Percentiles rank a stretch among this genome's conserved stretches.
Evolutionary conservation across 345 rosid genomes (phyloP).

Genomic region (Salix exigua): DNA sequence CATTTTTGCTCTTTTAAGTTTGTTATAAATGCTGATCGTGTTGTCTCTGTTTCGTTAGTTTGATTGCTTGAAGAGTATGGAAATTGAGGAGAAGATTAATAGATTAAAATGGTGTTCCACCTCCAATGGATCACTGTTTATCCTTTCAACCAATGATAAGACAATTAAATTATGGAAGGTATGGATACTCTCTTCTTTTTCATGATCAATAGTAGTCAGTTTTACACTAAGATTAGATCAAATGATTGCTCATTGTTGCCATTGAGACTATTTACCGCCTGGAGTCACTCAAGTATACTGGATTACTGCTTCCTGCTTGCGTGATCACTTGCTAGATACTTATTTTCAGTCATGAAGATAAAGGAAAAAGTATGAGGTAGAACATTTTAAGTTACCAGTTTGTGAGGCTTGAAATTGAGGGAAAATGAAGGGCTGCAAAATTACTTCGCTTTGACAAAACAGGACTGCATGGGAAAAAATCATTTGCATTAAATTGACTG

Average conservation of each 20-base stretch:
- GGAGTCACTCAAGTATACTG: not conserved
- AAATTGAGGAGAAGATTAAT: conserved; percentile 69
- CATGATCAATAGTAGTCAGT: not conserved
- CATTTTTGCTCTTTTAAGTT: not conserved
- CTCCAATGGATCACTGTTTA: conserved; percentile 40
- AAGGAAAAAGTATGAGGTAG: no score
- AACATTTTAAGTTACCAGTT: no score
- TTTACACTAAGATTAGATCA: not conserved
- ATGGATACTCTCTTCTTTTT: not conserved
- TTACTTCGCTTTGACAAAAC: not conserved
- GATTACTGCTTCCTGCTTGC: no score
- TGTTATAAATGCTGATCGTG: conserved; percentile 2
- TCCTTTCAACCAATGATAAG: conserved; percentile 64
- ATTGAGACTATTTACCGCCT: not conserved
- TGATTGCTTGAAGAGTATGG: conserved; percentile 67
- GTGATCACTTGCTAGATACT: no score
- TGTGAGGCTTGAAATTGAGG: not conserved
- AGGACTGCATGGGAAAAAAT: not conserved
- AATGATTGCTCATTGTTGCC: not conserved
- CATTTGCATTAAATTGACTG: not conserved
- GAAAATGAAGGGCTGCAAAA: not conserved
- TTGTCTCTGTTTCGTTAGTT: conserved; percentile 33
- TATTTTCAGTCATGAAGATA: no score
- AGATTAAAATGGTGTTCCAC: conserved; percentile 52
- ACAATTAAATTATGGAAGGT: conserved; percentile 81